Evolutionary conservation across 2,329 filamentous ascomycete species (phyloP), one percentile per base, ranked within the genome.

Genomic region (Fusarium dlaminii): DNA sequence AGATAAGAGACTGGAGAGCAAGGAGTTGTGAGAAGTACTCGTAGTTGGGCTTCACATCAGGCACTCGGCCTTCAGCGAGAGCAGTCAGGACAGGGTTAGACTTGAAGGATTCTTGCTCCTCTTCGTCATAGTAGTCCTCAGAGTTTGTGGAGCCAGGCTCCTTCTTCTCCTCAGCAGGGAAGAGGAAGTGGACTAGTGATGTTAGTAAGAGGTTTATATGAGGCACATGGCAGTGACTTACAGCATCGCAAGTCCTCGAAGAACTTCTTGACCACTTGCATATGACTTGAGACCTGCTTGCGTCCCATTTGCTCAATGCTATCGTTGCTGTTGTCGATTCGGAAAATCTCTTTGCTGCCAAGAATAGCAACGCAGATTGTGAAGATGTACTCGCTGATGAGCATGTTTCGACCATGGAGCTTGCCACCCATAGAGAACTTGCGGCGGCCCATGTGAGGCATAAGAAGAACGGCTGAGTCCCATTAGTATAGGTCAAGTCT

Each of bases 281-380:
- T 92, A 77, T 93, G 91, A 78, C 90, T 92, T 6, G 90, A 92
- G 10, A 93, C 90, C 77, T 92, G 90, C 80, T 93, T 93, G 64
- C 90, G 85, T 70, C 86, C 84, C 79, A 87, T 86, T 65, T 86
- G 82, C 75, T 84, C 82, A 56, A 84, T 83, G 71, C 82, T 84
- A 61, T 84, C 82, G 63, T 83, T 84, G 78, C 82, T 83, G 70
- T 84, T 84, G 69, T 84, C 82, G 75, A 84, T 84, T 57, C 82
- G 80, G 67, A 84, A 84, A 68, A 84, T 84, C 73, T 84, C 82
- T 66, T 84, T 84, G 80, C 82, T 83, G 15, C 82, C 82, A 7
- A 84, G 79, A 14, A 84, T 39, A 8, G 80, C 81, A 59, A 84
- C 77, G 49, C 82, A 84, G 61, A 84, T 81, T 57, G 80, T 79